These are phyloP conservation scores for Phytophthora pini DNA, from an alignment of 352 stramenopile genomes.

Conservation along the genomic window DNA sequence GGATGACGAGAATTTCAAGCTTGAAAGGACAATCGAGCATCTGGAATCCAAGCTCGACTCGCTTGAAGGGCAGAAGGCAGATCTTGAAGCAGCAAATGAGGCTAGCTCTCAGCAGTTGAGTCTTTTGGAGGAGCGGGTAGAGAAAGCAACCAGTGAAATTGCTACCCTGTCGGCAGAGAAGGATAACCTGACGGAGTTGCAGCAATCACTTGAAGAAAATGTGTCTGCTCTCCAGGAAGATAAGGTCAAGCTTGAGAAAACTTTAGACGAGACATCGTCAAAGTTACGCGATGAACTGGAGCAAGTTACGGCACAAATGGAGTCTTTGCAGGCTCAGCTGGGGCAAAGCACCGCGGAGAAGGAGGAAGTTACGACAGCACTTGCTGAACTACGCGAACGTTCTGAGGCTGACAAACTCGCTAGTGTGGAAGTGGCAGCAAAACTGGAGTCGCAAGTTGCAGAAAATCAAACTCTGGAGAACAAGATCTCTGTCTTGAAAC, in stretches of 20 bases:
- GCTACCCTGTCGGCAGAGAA: conserved; percentile 35
- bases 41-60: conserved; percentile 41
- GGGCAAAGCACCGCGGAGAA: conserved; percentile 27
- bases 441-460: conserved; percentile 33
- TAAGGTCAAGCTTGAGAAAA: conserved; percentile 47
- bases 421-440: conserved; percentile 16
- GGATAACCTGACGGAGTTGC: conserved; percentile 31
- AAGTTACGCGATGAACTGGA: conserved; percentile 38
- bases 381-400: conserved; percentile 23
- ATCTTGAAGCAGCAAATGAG: conserved; percentile 38
- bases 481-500: conserved; percentile 35
- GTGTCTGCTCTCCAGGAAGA: conserved; percentile 45
- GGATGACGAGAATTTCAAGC: conserved; percentile 44
- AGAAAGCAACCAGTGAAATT: conserved; percentile 31
- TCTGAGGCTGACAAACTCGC: conserved; percentile 31
- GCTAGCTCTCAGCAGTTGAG: conserved; percentile 27
- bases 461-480: conserved; percentile 39
- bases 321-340: conserved; percentile 31
- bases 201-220: conserved; percentile 44
- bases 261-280: conserved; percentile 42
- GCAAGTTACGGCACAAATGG: conserved; percentile 18
- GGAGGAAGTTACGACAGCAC: conserved; percentile 12
- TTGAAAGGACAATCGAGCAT: conserved; percentile 39
- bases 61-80: conserved; percentile 48
- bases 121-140: conserved; percentile 31